Evolutionary conservation across 345 rosid genomes (phyloP).

Genomic region (Acer campestre): DNA sequence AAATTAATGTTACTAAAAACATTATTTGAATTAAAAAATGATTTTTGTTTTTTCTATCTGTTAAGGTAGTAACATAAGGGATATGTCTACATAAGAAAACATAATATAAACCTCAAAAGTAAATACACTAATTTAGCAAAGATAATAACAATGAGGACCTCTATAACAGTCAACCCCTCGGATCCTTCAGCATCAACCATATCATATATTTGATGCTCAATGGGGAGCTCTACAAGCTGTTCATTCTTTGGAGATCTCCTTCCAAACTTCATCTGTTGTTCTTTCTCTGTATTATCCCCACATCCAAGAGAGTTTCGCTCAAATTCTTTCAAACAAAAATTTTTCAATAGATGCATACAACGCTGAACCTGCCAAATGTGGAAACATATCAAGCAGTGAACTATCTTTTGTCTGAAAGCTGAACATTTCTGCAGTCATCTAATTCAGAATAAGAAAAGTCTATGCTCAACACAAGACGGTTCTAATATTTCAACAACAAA

Average conservation of each 20-base stretch:
- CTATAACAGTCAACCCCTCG: slow-evolving; percentile 65
- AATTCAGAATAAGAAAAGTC: background rate
- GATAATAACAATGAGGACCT: slow-evolving; percentile 41
- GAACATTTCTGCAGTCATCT: slow-evolving; percentile 4
- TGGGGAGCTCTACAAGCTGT: slow-evolving; percentile 76
- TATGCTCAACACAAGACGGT: background rate
- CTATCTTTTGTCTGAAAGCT: background rate
- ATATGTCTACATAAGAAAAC: background rate
- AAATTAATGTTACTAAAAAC: background rate
- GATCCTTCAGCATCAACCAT: slow-evolving; percentile 80
- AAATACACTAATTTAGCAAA: background rate
- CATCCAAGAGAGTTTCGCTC: slow-evolving; percentile 32
- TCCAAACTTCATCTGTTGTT: slow-evolving; percentile 69
- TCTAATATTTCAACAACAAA: too few species aligned
- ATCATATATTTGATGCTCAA: slow-evolving; percentile 86
- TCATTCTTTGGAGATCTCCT: slow-evolving; percentile 59
- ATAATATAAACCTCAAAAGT: background rate
- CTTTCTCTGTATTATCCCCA: slow-evolving; percentile 39
- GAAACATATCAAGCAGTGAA: slow-evolving; percentile 18
- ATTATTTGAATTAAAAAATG: background rate
- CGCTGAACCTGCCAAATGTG: slow-evolving; percentile 56
- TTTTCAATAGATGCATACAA: slow-evolving; percentile 63
- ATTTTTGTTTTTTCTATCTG: background rate
- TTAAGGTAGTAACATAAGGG: background rate
- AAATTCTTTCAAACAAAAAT: slow-evolving; percentile 43